Conservation (phyloP, 179 eudicot species). For the Amaranthus tricolor region DNA sequence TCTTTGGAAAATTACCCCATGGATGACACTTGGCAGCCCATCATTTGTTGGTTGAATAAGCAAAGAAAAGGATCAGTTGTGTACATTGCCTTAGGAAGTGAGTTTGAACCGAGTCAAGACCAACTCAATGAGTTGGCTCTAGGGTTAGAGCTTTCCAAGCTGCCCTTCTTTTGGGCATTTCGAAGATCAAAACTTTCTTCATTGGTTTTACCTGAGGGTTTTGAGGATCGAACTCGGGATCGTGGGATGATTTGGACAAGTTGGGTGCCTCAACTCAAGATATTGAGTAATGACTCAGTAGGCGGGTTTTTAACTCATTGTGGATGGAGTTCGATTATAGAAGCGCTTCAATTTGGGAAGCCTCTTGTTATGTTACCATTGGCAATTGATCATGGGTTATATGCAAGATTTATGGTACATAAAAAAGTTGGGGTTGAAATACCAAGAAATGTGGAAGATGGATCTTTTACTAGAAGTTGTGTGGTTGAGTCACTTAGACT, state of each 20-base stretch:
- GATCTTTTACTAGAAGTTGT: constrained; percentile 33
- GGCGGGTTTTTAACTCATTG: constrained; percentile 55
- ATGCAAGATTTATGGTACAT: constrained; percentile 34
- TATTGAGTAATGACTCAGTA: constrained; percentile 44
- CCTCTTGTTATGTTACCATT: constrained; percentile 32
- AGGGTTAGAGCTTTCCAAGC: constrained; percentile 40
- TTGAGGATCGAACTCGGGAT: constrained; percentile 31
- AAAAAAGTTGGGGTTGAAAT: constrained; percentile 39
- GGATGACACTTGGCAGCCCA: background rate
- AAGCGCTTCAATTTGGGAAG: constrained; percentile 33
- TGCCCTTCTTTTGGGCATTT: constrained; percentile 47
- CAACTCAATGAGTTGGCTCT: constrained; percentile 44
- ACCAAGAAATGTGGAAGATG: constrained; percentile 38
- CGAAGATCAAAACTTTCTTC: constrained; percentile 18
- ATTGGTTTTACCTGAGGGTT: constrained; percentile 37
- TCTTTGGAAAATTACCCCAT: background rate
- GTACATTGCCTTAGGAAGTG: constrained; percentile 51
- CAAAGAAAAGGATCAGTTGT: constrained; percentile 36
- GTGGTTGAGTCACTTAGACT: constrained; percentile 34
- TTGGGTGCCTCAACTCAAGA: constrained; percentile 51
- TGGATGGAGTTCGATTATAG: constrained; percentile 44
- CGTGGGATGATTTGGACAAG: constrained; percentile 38
- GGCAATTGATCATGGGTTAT: constrained; percentile 31
- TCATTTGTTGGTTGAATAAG: constrained; percentile 31
- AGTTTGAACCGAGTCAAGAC: constrained; percentile 35